Evolutionary conservation across 768 basidiomycete genomes (phyloP).

Genomic region (Scleroderma bovista): DNA sequence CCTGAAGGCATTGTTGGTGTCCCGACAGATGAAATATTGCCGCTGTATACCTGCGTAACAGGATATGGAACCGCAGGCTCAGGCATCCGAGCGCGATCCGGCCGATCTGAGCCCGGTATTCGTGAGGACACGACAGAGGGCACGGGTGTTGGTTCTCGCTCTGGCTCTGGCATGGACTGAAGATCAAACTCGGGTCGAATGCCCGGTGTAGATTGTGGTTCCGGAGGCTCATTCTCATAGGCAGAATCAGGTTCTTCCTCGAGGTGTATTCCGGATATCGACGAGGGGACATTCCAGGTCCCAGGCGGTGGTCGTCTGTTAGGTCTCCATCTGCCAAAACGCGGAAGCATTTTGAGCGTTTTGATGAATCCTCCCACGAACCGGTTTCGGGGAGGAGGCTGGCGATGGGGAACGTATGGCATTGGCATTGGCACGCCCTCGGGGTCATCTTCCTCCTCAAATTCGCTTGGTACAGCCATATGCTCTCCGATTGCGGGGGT

Average conservation of each 20-base stretch:
- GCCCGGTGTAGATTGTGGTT: too few relatives aligned
- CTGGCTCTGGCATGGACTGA: background rate
- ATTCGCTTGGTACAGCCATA: slow-evolving; percentile 20
- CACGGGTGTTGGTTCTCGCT: background rate
- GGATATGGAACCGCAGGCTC: background rate
- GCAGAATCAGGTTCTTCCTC: background rate
- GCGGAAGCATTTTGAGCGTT: slow-evolving; percentile 28
- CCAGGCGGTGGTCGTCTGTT: background rate
- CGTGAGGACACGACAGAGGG: background rate
- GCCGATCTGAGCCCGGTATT: background rate
- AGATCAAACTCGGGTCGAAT: background rate
- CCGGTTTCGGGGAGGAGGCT: slow-evolving; percentile 3
- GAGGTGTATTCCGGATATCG: background rate
- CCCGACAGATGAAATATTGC: background rate
- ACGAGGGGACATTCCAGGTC: slow-evolving; percentile 5
- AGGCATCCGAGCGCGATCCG: background rate
- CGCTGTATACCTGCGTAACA: background rate
- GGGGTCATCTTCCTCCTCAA: slow-evolving; percentile 1
- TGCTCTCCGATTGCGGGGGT: slow-evolving; percentile 21
- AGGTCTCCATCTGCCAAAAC: slow-evolving; percentile 10
- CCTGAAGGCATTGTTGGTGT: background rate
- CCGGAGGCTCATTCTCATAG: too few relatives aligned
- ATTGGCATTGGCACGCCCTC: background rate
- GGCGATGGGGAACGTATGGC: slow-evolving; percentile 8
- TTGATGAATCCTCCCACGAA: slow-evolving; percentile 28